These are phyloP conservation scores for Hawksworthiomyces lignivorus DNA, from an alignment of 2,329 filamentous ascomycete species.

Conservation along the genomic window DNA sequence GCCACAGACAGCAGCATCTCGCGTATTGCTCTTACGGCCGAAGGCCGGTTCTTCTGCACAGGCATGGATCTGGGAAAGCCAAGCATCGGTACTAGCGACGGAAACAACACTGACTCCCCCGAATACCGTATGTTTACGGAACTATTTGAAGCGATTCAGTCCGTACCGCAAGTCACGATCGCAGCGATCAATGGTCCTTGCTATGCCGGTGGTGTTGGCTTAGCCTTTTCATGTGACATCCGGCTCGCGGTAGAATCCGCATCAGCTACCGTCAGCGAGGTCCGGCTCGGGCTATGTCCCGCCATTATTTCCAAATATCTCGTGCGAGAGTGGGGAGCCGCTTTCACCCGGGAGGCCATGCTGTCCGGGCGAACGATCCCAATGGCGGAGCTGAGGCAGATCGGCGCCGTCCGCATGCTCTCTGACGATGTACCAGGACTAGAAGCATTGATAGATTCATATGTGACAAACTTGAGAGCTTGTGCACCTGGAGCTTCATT, in stretches of 20 bases:
- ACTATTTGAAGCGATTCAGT: conserved; percentile 28
- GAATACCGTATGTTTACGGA: conserved; percentile 12
- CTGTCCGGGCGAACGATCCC: conserved; percentile 23
- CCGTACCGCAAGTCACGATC: conserved; percentile 29
- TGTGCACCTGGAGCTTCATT: conserved; percentile 22
- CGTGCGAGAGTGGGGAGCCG: conserved; percentile 26
- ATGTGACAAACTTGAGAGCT: conserved; percentile 16
- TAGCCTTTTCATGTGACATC: conserved; percentile 32
- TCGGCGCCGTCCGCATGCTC: conserved; percentile 21
- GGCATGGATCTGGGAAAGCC: conserved; percentile 24
- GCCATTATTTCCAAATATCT: conserved; percentile 28
- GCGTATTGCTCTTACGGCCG: conserved; percentile 24
- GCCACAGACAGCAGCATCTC: conserved; percentile 19
- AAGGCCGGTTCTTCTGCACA: conserved; percentile 29
- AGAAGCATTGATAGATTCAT: conserved; percentile 15
- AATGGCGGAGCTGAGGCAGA: conserved; percentile 17
- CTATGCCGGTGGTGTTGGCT: conserved; percentile 31
- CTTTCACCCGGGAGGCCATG: conserved; percentile 26
- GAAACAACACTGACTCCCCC: background rate
- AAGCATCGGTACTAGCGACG: background rate
- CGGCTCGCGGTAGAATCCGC: conserved; percentile 15
- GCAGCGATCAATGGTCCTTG: conserved; percentile 29
- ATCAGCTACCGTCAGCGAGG: conserved; percentile 26
- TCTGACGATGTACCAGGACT: conserved; percentile 15
- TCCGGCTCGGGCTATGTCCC: conserved; percentile 25